These are phyloP conservation scores for Colletotrichum tropicicola DNA, from an alignment of 2,329 filamentous ascomycete genomes.

Conservation along the genomic window DNA sequence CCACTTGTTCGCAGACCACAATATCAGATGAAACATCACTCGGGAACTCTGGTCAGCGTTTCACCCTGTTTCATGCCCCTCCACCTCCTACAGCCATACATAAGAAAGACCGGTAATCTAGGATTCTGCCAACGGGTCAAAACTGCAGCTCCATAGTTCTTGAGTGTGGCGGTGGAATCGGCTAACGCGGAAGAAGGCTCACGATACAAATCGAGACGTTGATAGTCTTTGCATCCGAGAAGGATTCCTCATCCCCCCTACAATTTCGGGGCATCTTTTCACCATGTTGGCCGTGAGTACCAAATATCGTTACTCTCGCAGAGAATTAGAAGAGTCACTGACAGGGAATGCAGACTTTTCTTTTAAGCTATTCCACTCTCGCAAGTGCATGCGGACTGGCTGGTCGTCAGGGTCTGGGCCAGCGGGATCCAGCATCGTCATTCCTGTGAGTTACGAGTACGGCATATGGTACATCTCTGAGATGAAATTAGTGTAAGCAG, in stretches of 20 bases:
- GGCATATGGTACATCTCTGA: background rate
- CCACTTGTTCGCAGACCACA: background rate
- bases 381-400: conserved; percentile 13
- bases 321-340: no score
- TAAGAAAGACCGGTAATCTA: background rate
- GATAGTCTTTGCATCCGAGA: background rate
- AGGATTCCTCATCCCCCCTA: background rate
- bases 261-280: no score
- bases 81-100: background rate
- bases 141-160: background rate
- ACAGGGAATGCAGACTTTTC: background rate
- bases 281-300: background rate
- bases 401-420: background rate
- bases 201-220: background rate
- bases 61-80: conserved; percentile 18
- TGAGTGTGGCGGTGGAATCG: background rate
- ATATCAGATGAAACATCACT: conserved; percentile 20
- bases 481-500: background rate
- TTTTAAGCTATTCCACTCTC: background rate
- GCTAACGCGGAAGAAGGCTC: background rate
- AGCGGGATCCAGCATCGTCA: background rate
- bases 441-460: background rate
- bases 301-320: no score
- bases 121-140: background rate
- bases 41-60: background rate